Base-by-base conservation (phyloP, 108 stramenopile genomes). In the Aurantiochytrium sp. region DNA sequence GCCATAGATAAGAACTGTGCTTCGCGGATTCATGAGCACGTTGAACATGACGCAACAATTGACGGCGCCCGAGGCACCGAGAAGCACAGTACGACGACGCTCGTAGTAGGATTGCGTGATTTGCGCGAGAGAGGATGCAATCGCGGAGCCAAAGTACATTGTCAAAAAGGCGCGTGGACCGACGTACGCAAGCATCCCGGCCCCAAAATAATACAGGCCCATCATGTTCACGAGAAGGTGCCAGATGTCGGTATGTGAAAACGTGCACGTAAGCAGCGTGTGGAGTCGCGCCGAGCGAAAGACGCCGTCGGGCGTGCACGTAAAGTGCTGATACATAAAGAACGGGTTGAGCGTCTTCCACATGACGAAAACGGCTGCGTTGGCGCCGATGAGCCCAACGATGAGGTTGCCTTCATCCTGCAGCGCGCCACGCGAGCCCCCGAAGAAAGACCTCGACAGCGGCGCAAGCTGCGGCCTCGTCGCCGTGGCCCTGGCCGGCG, bases 201-300 rank as follows among this genome's bases (percentile, higher is more conserved):
- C 45, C 43, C 88, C 88, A 29, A 88, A 88, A 42, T 60, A 88
- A 28, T 60, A 88, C 45, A 88, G 44, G 12, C 58, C 59, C 42
- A 88, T n/a, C 88, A 88, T 88, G 72, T 88, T 88, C 25, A 45
- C 88, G 21, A 88, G 64, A 5, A 88, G 72, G 53, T 88, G 88
- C 69, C 88, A 72, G 5, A 59, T 47, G 57, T 51, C 49, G 51
- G 47, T 29, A 29, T 88, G 88, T 4, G 59, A 60, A 1, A 88
- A 88, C 14, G 28, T 16, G 45, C 23, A 23, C 51, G 88, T 88
- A 23, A 88, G 45, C 14, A 88, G 64, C 57, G 88, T 88, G 57
- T 88, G 88, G 14, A 60, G 69, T 4, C 28, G 10, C 53, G 64
- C 64, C 14, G 64, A 69, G 25, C 16, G n/a, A 51, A 88, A 19